Base-by-base conservation (phyloP, 306 rosid species). In the Gleditsia sinensis region DNA sequence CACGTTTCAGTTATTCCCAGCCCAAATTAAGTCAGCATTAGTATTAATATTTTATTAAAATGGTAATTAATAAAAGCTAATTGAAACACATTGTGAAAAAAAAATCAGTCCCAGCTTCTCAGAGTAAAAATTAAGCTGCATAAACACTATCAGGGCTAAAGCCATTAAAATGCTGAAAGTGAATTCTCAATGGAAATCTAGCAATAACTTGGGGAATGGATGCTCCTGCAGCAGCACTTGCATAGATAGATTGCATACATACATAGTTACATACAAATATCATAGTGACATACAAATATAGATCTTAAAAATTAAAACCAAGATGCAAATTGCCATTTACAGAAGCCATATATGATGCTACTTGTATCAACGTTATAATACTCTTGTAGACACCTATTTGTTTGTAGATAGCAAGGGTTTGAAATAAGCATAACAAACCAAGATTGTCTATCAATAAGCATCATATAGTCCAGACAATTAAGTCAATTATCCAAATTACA, bases 1-100 rank as follows among this genome's bases (percentile, higher is more conserved):
- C 50, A 58, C 42, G 19, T 45, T 43, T 65, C 49, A 66, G 60
- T 27, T 62, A 79, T 19, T 75, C 73, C 72, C 56, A 59, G 57
- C 57, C 49, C 78, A 75, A 54, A 27, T 42, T 49, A 46, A 65
- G 43, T 43, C 54, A 36, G 20, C 28, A 34, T 14, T 2, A 27
- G 67, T 19, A 63, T 21, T 36, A 37, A 43, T 65, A 24, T 24
- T 65, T 42, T 3, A 46, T 25, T 56, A 25, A 25, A 27, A 56
- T 25, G 10, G 11, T 27, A 56, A 27, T 56, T 11, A 40, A 0
- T 40, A 40, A 11, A 10, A 1, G 3, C 46, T 9, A 40, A 40
- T 40, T 9, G 16, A 40, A 40, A 40, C 46, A 40, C 3, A 1
- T 10, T 0, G 60, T 54, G 60, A 54, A 2, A 50, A 20, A 49